Evolutionary conservation across 2,329 filamentous ascomycete species (phyloP), one percentile per base, ranked within the genome.

Genomic region (Fusarium neocosmosporiellum): DNA sequence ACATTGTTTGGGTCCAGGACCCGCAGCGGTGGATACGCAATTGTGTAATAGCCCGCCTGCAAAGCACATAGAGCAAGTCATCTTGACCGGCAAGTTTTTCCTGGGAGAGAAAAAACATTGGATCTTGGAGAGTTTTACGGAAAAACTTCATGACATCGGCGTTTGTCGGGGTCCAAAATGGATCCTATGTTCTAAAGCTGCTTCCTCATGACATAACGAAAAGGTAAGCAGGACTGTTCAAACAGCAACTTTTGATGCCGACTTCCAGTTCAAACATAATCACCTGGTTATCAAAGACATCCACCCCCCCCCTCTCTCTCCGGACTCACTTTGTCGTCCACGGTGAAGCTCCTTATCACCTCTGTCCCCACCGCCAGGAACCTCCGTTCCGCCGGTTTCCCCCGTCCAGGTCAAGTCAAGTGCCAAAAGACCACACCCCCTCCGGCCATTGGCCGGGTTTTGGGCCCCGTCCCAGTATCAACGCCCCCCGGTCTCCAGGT

Each of bases 1-100:
- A 57, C 53, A 36, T 24, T 36, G 16, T 29, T 50, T 61, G 59
- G 41, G 31, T 48, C 24, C 18, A 11, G 16, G 65, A 69, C 71
- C 71, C 71, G 64, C 71, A 39, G 41, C 22, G 50, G 71, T 73
- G 71, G 71, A 69, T 72, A 74, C 64, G 48, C 59, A 50, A 74
- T 73, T 73, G 71, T 71, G 71, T 74, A 74, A 73, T 73, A 59
- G 54, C 16, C 27, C 9, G 16, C 43, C 9, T 46, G 20, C 7
- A 29, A 48, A 48, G 24, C 54, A 46, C 70, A 63, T 60, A 58
- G 39, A 36, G 46, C 18, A 39, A 41, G 62, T 43, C 27, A 69
- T 50, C 24, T 36, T 37, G n/a, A 18, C 43, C 36, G 46, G 48
- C 50, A 46, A 33, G 22, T 57, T 54, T 48, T 58, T 50, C 36